These are phyloP conservation scores for Novakomyces olei DNA, from an alignment of 805 yeast genomes.

Conservation along the genomic window DNA sequence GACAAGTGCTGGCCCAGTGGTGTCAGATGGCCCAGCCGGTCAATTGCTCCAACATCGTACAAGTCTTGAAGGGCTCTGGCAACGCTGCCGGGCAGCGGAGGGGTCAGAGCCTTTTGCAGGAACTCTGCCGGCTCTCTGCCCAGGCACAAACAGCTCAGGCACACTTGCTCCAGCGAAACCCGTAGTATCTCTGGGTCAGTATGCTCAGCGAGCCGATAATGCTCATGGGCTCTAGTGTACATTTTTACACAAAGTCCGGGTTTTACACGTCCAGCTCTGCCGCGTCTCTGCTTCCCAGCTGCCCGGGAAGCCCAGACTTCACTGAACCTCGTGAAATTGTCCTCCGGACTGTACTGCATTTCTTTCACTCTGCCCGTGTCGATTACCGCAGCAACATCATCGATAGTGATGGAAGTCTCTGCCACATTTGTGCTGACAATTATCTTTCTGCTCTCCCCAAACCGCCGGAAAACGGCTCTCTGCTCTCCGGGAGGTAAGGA, in stretches of 20 bases:
- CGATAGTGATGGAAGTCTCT: slow-evolving; percentile 71
- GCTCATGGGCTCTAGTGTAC: slow-evolving; percentile 22
- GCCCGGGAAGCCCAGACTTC: slow-evolving; percentile 57
- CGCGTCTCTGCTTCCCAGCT: slow-evolving; percentile 62
- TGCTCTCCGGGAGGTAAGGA: slow-evolving; percentile 24
- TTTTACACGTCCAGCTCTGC: slow-evolving; percentile 69
- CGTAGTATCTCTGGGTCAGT: slow-evolving; percentile 10
- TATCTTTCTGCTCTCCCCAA: slow-evolving; percentile 34
- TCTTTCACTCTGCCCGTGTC: slow-evolving; percentile 63
- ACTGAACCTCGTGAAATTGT: slow-evolving; percentile 53
- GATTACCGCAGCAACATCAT: slow-evolving; percentile 53
- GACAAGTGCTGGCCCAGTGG: slow-evolving; percentile 7
- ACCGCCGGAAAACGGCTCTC: slow-evolving; percentile 34
- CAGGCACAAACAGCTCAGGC: slow-evolving; percentile 8
- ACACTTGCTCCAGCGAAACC: slow-evolving; percentile 8
- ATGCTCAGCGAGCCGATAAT: background rate
- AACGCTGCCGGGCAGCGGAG: slow-evolving; percentile 7
- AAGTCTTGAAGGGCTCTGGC: slow-evolving; percentile 6
- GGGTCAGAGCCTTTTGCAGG: slow-evolving; percentile 7
- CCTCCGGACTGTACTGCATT: slow-evolving; percentile 47
- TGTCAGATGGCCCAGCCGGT: slow-evolving; percentile 7
- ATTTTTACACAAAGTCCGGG: slow-evolving; percentile 49
- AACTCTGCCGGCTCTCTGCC: slow-evolving; percentile 5
- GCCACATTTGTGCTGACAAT: slow-evolving; percentile 76
- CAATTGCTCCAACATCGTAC: slow-evolving; percentile 8